These are phyloP conservation scores for Amyloporia xantha DNA, from an alignment of 768 basidiomycete species.

Conservation along the genomic window DNA sequence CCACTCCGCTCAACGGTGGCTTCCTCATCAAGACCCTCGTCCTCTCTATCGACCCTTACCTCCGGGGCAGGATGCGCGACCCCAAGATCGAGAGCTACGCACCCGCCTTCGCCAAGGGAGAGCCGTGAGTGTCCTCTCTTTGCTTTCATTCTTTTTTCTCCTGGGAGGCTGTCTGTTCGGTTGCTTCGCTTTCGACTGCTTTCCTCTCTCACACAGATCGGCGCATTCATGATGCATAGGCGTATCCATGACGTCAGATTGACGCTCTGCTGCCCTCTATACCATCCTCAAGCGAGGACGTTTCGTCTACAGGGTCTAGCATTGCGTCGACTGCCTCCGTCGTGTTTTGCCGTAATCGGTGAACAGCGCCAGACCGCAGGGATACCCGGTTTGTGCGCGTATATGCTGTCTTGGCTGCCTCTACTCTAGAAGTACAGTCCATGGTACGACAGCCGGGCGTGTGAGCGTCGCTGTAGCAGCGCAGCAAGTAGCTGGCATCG, in stretches of 20 bases:
- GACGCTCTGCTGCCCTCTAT: too few relatives aligned
- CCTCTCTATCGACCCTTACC: slow-evolving; percentile 18
- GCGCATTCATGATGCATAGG: background rate
- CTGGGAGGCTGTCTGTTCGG: background rate
- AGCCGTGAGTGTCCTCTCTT: slow-evolving; percentile 20
- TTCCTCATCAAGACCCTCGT: slow-evolving; percentile 24
- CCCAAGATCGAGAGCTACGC: slow-evolving; percentile 9
- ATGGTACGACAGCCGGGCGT: background rate
- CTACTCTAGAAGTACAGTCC: background rate
- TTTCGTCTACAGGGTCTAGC: background rate
- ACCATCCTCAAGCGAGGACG: background rate
- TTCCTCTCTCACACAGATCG: background rate
- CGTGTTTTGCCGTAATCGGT: background rate
- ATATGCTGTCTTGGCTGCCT: background rate
- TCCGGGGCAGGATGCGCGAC: slow-evolving; percentile 9
- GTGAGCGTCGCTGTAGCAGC: background rate
- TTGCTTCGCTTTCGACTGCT: background rate
- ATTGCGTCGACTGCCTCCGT: too few relatives aligned
- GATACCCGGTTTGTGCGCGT: background rate
- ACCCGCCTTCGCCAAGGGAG: slow-evolving; percentile 17
- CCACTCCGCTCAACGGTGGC: slow-evolving; percentile 21
- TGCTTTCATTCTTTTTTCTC: too few relatives aligned
- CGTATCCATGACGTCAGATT: background rate
- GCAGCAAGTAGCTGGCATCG: background rate
- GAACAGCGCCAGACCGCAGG: background rate